phyloP scores from a whole-genome alignment of 2,329 filamentous ascomycete genomes.

The Alternaria viburni region DNA sequence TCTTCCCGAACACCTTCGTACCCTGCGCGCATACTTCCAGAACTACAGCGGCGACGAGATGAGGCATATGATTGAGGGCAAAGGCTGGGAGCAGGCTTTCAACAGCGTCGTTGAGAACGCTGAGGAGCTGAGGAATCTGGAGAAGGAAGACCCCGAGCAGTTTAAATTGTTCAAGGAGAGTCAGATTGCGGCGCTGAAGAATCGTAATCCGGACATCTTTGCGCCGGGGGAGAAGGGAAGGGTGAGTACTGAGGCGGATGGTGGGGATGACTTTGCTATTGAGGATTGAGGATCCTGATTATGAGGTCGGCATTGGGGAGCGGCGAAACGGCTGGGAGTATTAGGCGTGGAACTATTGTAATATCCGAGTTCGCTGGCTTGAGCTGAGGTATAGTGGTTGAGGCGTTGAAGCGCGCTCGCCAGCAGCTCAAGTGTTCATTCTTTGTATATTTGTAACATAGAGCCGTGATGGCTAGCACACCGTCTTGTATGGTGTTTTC shows the following conservation, averaged over 20 bases:
- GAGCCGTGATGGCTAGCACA: not conserved
- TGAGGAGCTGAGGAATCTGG: constrained; percentile 68
- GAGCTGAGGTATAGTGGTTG: not conserved
- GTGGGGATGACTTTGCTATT: constrained; percentile 5
- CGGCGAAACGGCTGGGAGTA: not conserved
- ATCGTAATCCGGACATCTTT: constrained; percentile 35
- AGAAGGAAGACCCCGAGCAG: constrained; percentile 44
- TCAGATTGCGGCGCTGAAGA: constrained; percentile 49
- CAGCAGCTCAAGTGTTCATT: not conserved
- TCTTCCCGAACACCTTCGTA: constrained; percentile 53
- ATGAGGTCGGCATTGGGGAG: too few relatives aligned
- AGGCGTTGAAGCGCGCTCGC: not conserved
- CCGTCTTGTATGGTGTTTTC: not conserved
- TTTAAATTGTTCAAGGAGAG: constrained; percentile 43
- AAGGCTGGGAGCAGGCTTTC: constrained; percentile 68
- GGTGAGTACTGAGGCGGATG: not conserved
- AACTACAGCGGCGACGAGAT: constrained; percentile 67
- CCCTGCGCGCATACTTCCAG: constrained; percentile 69
- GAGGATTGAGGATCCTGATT: not conserved
- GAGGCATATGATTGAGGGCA: constrained; percentile 59
- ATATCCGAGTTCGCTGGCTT: not conserved
- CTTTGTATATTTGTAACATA: not conserved
- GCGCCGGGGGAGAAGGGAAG: constrained; percentile 14
- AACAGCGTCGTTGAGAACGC: constrained; percentile 69
- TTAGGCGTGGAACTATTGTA: not conserved